A percentile compares a stretch with the other conserved stretches of the same genome.
Evolutionary conservation across 1,139 yeast genomes (phyloP).

Genomic region (Zygoascus sp.): DNA sequence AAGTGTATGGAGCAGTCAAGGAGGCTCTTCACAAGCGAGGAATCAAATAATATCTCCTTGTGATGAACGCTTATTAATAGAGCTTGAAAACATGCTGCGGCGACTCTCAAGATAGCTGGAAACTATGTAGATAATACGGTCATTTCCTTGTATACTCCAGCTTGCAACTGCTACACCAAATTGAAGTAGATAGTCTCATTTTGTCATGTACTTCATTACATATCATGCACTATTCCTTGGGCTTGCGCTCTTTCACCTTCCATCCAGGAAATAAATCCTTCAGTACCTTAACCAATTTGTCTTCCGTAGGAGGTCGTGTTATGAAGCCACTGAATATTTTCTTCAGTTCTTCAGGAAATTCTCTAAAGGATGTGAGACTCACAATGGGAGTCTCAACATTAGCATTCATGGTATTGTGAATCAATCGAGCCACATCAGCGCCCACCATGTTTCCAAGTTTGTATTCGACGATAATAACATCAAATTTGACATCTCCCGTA

Average conservation of each 20-base stretch:
- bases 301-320: constrained; percentile 65
- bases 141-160: no score
- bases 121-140: no score
- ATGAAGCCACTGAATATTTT: constrained; percentile 64
- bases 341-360: constrained; percentile 45
- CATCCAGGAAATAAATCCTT: constrained; percentile 19
- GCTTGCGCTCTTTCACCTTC: constrained; percentile 5
- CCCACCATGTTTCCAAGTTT: constrained; percentile 62
- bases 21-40: constrained; percentile 48
- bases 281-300: constrained; percentile 39
- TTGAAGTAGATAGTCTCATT: no score
- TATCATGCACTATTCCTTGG: background rate
- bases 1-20: constrained; percentile 68
- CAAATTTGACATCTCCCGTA: constrained; percentile 80
- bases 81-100: no score
- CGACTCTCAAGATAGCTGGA: no score
- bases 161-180: no score
- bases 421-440: constrained; percentile 70
- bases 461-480: constrained; percentile 73
- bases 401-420: constrained; percentile 69
- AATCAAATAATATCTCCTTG: constrained; percentile 1
- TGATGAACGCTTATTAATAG: no score
- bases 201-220: no score
- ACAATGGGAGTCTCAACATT: constrained; percentile 76
- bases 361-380: constrained; percentile 60